Percentiles rank a stretch among this genome's conserved stretches.
Evolutionary conservation across 352 stramenopile genomes (phyloP).

Genomic region (Globisporangium cylindrosporum): DNA sequence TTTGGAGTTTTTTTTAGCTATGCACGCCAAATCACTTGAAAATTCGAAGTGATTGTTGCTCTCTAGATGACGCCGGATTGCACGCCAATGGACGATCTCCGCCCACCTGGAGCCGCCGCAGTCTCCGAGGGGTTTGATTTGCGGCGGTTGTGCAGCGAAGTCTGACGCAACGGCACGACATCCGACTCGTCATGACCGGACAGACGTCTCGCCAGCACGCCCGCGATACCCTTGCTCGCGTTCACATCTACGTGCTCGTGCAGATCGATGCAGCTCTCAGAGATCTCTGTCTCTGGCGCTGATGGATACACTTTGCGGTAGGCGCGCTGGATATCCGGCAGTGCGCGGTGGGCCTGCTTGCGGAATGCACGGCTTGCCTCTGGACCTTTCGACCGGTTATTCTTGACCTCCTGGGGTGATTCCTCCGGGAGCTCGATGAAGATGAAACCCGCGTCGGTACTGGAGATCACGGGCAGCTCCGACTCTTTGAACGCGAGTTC

Average conservation of each 20-base stretch:
- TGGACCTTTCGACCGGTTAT: not conserved
- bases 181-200: slow-evolving; percentile 10
- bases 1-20: not conserved
- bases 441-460: slow-evolving; percentile 29
- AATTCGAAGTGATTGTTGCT: not conserved
- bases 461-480: slow-evolving; percentile 24
- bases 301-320: slow-evolving; percentile 15
- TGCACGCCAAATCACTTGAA: not conserved
- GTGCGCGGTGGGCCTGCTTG: slow-evolving; percentile 3
- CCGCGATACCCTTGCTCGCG: slow-evolving; percentile 7
- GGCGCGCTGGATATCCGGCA: slow-evolving; percentile 8
- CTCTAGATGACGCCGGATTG: not conserved
- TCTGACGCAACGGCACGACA: slow-evolving; percentile 4
- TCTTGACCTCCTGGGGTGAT: slow-evolving; percentile 11
- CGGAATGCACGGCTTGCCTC: not conserved
- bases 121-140: not conserved
- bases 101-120: not conserved
- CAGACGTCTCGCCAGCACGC: slow-evolving; percentile 1
- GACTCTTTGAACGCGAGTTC: slow-evolving; percentile 13
- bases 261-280: slow-evolving; percentile 6
- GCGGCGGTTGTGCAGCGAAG: not conserved
- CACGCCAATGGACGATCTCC: slow-evolving; percentile 1
- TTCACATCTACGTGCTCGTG: slow-evolving; percentile 9
- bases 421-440: slow-evolving; percentile 32
- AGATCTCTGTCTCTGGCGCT: not conserved